Conservation (phyloP, 148 eudicot species). For the Rhododendron molle region DNA sequence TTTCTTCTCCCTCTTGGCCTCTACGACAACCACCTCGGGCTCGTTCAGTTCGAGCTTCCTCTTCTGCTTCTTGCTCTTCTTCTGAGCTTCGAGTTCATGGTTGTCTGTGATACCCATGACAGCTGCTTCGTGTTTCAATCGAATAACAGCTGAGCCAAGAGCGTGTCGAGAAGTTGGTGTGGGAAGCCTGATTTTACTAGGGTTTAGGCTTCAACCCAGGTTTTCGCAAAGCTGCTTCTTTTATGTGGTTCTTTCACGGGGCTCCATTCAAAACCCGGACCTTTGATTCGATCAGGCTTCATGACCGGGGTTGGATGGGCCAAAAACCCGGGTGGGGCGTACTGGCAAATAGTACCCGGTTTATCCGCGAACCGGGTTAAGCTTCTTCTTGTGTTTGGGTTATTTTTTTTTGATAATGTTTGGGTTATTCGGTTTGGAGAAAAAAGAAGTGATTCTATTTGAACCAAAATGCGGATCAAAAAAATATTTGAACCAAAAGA, state of each 20-base stretch:
- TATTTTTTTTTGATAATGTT: no score
- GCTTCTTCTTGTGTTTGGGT: neutral
- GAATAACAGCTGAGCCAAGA: neutral
- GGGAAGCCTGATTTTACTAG: neutral
- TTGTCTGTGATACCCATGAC: conserved; percentile 6
- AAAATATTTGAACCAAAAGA: no score
- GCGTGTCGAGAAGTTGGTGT: neutral
- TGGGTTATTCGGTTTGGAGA: no score
- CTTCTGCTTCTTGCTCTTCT: conserved; percentile 38
- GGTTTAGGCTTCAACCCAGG: conserved; percentile 6
- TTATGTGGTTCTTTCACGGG: neutral
- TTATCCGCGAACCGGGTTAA: neutral
- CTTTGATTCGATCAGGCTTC: neutral
- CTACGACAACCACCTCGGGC: conserved; percentile 22
- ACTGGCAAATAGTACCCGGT: neutral
- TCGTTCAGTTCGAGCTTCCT: conserved; percentile 40
- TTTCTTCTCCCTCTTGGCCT: conserved; percentile 36
- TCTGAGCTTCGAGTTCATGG: conserved; percentile 22
- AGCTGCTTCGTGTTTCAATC: conserved; percentile 10
- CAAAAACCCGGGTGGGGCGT: neutral
- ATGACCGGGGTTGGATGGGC: neutral
- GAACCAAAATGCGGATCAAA: no score
- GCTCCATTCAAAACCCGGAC: neutral
- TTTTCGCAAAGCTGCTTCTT: neutral
- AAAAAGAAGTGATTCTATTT: no score